Evolutionary conservation across 1,139 yeast species (phyloP).

Genomic region (Arxiozyma bovina): DNA sequence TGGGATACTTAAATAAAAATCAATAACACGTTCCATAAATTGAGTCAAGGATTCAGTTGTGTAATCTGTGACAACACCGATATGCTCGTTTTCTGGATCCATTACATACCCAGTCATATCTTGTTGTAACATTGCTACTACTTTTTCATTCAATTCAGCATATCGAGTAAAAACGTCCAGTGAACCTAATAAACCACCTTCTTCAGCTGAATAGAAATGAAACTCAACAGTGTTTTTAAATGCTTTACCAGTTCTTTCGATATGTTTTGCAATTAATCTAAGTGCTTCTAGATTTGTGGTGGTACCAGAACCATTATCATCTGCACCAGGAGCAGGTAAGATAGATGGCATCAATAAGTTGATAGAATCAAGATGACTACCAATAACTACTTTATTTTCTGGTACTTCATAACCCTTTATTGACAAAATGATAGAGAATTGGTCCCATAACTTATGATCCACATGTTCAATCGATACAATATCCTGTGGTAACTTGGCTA

Average conservation of each 20-base stretch:
- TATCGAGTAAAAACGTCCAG: constrained; percentile 55
- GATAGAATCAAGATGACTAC: constrained; percentile 85
- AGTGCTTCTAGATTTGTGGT: constrained; percentile 70
- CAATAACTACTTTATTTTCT: constrained; percentile 56
- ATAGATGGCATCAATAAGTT: constrained; percentile 65
- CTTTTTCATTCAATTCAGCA: constrained; percentile 43
- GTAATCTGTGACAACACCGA: constrained; percentile 75
- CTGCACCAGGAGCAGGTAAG: constrained; percentile 87
- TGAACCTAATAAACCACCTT: constrained; percentile 85
- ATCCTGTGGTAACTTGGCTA: constrained; percentile 27
- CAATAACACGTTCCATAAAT: constrained; percentile 54
- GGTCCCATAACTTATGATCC: constrained; percentile 46
- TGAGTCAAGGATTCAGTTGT: constrained; percentile 51
- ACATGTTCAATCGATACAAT: constrained; percentile 35
- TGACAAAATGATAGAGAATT: constrained; percentile 47
- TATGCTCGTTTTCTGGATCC: constrained; percentile 54
- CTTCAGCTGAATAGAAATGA: constrained; percentile 94
- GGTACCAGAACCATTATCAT: constrained; percentile 89
- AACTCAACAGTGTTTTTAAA: constrained; percentile 67
- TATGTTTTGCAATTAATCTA: constrained; percentile 42
- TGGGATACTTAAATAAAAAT: constrained; percentile 55
- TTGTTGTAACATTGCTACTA: constrained; percentile 82
- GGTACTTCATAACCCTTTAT: constrained; percentile 34
- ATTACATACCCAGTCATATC: constrained; percentile 89
- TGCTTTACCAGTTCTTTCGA: constrained; percentile 16